Base-by-base conservation (phyloP, 306 rosid genomes). In the Cicer yamashitae region DNA sequence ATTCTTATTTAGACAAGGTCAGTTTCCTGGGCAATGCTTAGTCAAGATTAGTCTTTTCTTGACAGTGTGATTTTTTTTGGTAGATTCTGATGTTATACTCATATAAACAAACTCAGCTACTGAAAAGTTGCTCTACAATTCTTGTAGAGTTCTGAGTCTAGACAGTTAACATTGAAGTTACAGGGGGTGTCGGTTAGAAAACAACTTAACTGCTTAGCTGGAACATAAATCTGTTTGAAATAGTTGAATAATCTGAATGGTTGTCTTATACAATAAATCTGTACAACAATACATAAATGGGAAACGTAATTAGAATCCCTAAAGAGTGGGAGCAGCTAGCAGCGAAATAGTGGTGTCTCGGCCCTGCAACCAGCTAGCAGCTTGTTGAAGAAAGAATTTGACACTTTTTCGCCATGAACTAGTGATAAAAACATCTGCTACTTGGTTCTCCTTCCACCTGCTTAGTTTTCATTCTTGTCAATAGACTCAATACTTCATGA, bases 1-100 rank as follows among this genome's bases (percentile, higher is more conserved):
- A 91, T 88, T 94, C 97, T 74, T 91, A 88, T 81, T 83, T 91
- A 78, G 98, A 94, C 82, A 94, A 91, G 98, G 97, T 91, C 17
- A 60, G 88, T 66, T 57, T 73, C 47, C 25, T 65, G 30, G 48
- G 8, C 62, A 10, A 34, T 68, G 10, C 18, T 22, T 10, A 44
- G 10, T 69, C 65, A 30, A 50, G 61, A 61, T 53, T 14, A 44
- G 47, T 53, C 40, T 67, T 67, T 67, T 76, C 37, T 71, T 17
- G 57, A 11, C 70, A 37, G 58, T 68, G 57, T 68, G 74, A 51
- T 66, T 70, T 38, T 6, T 74, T 20, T 30, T 54, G 48, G 67
- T 57, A 46, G 44, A 25, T 65, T 50, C 20, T 67, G 56, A 45
- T 67, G 7, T 66, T 66, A 66, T 66, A 10, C 56, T 66, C 54